Base-by-base conservation (phyloP, 331 rosid genomes). In the Dryas integrifolia region DNA sequence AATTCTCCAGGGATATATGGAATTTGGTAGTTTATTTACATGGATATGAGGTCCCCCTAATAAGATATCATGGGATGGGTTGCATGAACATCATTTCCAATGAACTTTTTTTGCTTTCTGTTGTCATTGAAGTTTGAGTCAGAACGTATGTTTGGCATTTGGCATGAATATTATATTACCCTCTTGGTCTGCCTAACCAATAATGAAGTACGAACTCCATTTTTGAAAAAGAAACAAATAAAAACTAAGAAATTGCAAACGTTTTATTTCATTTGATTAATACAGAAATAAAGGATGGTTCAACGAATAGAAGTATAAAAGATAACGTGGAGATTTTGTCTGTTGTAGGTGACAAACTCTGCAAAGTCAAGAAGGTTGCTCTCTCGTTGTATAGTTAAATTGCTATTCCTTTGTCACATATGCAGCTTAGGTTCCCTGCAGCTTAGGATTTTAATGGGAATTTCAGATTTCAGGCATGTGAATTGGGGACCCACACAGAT, bases 281-380 rank as follows among this genome's bases (percentile, higher is more conserved):
- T 50, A 6, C n/a, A 53, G 46, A 16, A 1, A 12, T 41, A 58
- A 18, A 18, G 16, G 50, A 51, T 10, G 52, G 64, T 69, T 6
- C 40, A 18, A 21, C 21, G 40, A n/a, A 53, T n/a, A 69, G 6
- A 16, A 39, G 3, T 40, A 46, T 0, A 41, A 18, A 50, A 70
- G 40, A 21, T 70, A 70, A 55, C 74, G 43, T 70, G 74, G 74
- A 43, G 30, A 11, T n/a, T 48, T 69, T 55, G 64, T 55, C 64
- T 18, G 9, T 69, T 43, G 13, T 7, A 43, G 44, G 14, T 4
- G 65, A 70, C 74, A 43, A 55, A 9, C 35, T 70, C 65, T 43
- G 74, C 44, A 70, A 70, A 70, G 64, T 70, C 65, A 70, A 55
- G 43, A 70, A 12, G 64, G 74, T 70, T 70, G 74, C 24, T 21